Percentiles rank a stretch among this genome's conserved stretches.
Evolutionary conservation across 140 eudicot species (phyloP).

Genomic region (Erigeron philadelphicus): DNA sequence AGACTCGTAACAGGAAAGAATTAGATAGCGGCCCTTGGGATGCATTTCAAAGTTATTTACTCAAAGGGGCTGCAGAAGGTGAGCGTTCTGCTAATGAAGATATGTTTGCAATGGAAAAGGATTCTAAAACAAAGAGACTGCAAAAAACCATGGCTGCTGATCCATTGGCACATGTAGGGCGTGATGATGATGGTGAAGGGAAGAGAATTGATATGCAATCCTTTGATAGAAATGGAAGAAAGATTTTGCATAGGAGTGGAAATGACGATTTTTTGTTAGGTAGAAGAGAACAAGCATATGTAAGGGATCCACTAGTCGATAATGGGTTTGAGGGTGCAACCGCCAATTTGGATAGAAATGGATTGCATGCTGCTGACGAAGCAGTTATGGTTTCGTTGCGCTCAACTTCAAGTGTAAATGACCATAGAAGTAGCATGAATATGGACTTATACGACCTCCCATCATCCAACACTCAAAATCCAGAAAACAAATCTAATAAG

Average conservation of each 20-base stretch:
- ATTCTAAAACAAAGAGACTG: constrained; percentile 44
- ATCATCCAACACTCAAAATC: constrained; percentile 26
- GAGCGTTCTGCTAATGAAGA: constrained; percentile 33
- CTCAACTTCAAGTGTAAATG: constrained; percentile 46
- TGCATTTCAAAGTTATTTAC: constrained; percentile 75
- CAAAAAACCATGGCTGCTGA: constrained; percentile 38
- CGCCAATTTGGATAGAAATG: constrained; percentile 18
- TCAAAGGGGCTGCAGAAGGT: constrained; percentile 61
- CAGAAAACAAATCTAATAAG: constrained; percentile 28
- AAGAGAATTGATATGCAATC: constrained; percentile 35
- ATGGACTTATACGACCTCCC: constrained; percentile 53
- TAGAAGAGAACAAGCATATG: constrained; percentile 39
- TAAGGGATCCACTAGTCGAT: constrained; percentile 36
- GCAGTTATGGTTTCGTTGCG: constrained; percentile 59
- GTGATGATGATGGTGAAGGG: constrained; percentile 24
- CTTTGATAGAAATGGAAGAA: constrained; percentile 49
- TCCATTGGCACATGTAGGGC: constrained; percentile 45
- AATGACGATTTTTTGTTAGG: constrained; percentile 44
- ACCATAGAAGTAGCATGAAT: constrained; percentile 44
- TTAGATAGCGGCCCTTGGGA: constrained; percentile 69
- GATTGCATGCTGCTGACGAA: constrained; percentile 44
- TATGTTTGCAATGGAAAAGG: constrained; percentile 58
- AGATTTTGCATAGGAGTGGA: constrained; percentile 34
- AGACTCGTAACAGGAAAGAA: constrained; percentile 35
- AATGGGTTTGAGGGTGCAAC: constrained; percentile 35